These are phyloP conservation scores for Cytospora chrysosperma DNA, from an alignment of 2,329 filamentous ascomycete genomes.

Conservation along the genomic window DNA sequence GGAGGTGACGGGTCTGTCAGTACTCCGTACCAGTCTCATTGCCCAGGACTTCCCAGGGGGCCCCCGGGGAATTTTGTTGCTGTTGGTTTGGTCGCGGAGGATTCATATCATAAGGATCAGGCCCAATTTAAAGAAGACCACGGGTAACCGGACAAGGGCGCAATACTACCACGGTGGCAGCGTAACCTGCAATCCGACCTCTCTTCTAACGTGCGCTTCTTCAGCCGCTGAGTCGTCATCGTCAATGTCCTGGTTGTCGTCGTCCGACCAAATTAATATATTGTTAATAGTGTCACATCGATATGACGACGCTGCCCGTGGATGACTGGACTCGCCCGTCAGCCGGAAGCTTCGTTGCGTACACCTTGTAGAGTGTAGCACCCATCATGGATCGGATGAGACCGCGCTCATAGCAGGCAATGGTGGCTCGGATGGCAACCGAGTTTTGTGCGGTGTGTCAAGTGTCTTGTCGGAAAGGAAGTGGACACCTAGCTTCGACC, in stretches of 20 bases:
- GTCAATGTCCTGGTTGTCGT: neutral
- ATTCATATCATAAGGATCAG: neutral
- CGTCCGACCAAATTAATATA: neutral
- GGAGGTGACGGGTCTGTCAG: neutral
- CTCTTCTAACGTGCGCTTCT: neutral
- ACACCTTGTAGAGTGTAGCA: neutral
- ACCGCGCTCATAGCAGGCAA: neutral
- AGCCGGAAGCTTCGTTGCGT: neutral
- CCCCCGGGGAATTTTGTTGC: too few relatives aligned
- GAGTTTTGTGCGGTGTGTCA: neutral
- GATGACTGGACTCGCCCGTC: neutral
- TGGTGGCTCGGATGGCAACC: neutral
- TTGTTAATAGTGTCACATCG: neutral
- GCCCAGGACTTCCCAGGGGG: neutral
- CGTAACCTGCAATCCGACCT: neutral
- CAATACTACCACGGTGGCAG: neutral
- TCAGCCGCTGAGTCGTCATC: neutral
- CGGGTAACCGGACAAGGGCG: too few relatives aligned
- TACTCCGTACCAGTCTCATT: neutral
- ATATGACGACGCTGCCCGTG: neutral
- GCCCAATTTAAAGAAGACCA: neutral
- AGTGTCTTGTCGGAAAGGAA: neutral
- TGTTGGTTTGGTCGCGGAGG: too few relatives aligned
- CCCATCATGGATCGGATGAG: neutral
- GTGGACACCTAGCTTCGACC: too few relatives aligned